Evolutionary conservation across 2,329 filamentous ascomycete genomes (phyloP), one percentile per base, ranked within the genome.

Genomic region (Colletotrichum abscissum): DNA sequence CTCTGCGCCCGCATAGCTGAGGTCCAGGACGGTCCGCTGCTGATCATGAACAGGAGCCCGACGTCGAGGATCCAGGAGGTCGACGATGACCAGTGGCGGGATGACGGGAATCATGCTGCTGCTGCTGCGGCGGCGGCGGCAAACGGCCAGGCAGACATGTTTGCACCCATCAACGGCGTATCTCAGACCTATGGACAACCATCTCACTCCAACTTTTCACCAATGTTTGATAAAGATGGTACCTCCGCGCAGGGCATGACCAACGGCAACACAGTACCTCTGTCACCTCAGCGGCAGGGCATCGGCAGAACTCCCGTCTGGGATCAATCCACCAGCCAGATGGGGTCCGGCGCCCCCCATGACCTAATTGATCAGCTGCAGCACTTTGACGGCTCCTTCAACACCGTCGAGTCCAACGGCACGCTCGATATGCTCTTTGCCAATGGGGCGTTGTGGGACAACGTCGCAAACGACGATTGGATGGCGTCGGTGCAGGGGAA

Each of bases 1-100:
- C 77, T 86, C 19, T 74, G 72, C 5, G 42, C 67, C 9, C 74
- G 74, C 16, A 75, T 75, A 49, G 72, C 74, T 6, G 72, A 74
- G 35, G 68, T 74, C 9, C 72, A 75, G 30, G 72, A 71, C 4
- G 67, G 60, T 0, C 72, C 72, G 28, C 33, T 71, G 7, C 46
- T 55, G 19, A 52, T 65, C 24, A 62, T 72, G 42, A 33, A 28
- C 19, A 52, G 63, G n/a, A 64, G 56, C 9, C 72, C 52, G 5
- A 30, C 56, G 3, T 56, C 67, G 7, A 65, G 74, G 28, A 54
- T 75, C 42, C 72, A 74, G n/a, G 72, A 75, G 49, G 54, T 75
- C 8, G 28, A 69, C 22, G 74, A 69, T 22, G 64, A 66, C 9
- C 67, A 71, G 12, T 74, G 73, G 73, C 58, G 58, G 7, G 55